Evolutionary conservation across 768 basidiomycete genomes (phyloP), one percentile per base, ranked within the genome.

Genomic region (Phlegmacium glaucopus): DNA sequence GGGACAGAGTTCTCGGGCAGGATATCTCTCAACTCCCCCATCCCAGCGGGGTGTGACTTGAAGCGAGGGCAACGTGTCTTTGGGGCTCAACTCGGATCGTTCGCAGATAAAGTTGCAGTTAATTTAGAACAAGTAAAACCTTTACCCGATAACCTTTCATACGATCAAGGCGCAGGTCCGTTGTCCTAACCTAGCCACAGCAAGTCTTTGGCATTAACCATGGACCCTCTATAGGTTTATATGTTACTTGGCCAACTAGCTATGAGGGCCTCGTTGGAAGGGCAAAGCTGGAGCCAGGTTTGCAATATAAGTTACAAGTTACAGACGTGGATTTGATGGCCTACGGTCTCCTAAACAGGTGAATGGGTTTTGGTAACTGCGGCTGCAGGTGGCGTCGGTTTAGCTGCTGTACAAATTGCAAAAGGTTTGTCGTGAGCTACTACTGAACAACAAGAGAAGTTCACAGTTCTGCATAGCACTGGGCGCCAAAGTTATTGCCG

Each of bases 341-440:
- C 22, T 36, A 9, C 47, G 22, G 44, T 16, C 43, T 15, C 9
- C n/a, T 39, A 35, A 28, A 7, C 41, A 88, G 89, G 88, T 16
- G 95, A 97, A 69, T 93, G 87, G 80, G 80, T 96, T 3, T 80
- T 99, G 3, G 85, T 98, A 4, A 91, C 92, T 42, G 95, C 94
- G 6, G 90, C 90, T n/a, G 95, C 94, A 1, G 95, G 95, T 3
- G 95, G 94, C 10, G 94, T 98, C 4, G 94, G 94, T 0, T 83
- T 95, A 42, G 83, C 85, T 6, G 94, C 95, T 6, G 83, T 94
- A 13, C 95, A 97, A 61, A 76, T 97, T 45, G 94, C 92, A 16
- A 96, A 96, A 78, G 84, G 91, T 90, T 28, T 1, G 15, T 30
- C 25, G 26, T 27, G n/a, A 3, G 16, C 18, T 13, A 32, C n/a